Conservation (phyloP, 805 yeast species). For the Candida andamanensis region DNA sequence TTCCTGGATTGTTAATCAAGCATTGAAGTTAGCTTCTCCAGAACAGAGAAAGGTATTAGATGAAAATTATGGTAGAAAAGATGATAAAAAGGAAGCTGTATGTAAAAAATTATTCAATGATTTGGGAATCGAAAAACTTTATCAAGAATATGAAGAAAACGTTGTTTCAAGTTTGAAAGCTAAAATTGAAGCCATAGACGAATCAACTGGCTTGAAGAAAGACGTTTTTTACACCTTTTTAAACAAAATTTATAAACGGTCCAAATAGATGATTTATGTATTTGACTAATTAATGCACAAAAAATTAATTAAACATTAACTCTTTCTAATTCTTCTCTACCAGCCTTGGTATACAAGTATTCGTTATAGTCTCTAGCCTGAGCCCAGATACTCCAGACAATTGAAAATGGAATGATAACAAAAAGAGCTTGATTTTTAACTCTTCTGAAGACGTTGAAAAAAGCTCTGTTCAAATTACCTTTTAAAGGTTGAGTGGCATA, state of each 20-base stretch:
- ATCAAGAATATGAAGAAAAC: constrained; percentile 78
- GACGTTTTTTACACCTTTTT: constrained; percentile 83
- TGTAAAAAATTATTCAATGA: constrained; percentile 73
- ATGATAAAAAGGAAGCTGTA: constrained; percentile 56
- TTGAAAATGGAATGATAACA: constrained; percentile 68
- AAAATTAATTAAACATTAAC: constrained; percentile 34
- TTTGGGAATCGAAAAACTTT: constrained; percentile 64
- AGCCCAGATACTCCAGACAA: constrained; percentile 85
- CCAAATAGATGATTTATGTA: constrained; percentile 47
- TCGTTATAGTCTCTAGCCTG: constrained; percentile 86
- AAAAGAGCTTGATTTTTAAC: constrained; percentile 77
- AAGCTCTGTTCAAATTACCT: constrained; percentile 77
- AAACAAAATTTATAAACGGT: constrained; percentile 89
- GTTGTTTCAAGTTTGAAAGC: constrained; percentile 58
- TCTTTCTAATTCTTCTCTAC: constrained; percentile 88
- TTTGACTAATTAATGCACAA: neutral
- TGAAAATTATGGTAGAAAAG: constrained; percentile 84
- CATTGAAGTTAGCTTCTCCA: constrained; percentile 68
- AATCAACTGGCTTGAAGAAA: constrained; percentile 86
- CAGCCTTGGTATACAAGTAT: constrained; percentile 94
- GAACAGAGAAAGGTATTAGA: constrained; percentile 83
- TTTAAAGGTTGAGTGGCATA: constrained; percentile 89
- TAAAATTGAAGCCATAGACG: constrained; percentile 73
- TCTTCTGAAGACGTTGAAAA: constrained; percentile 94
- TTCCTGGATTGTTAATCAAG: constrained; percentile 95